Conservation (phyloP, 1,139 yeast species). For the Schwanniomyces etchellsii region DNA sequence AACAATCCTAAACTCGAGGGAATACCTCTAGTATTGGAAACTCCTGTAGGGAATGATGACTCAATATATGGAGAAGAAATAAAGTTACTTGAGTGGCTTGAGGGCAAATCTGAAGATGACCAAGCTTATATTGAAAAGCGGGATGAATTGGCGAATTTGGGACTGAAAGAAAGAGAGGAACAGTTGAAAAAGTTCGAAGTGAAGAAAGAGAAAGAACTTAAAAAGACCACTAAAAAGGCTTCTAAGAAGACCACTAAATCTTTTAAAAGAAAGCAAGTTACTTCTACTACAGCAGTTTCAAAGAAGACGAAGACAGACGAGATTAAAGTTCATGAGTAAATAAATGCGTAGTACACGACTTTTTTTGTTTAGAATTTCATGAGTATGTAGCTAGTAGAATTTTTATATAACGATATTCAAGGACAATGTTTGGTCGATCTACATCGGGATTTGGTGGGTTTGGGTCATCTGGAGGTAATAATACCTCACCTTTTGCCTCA, state of each 20-base stretch:
- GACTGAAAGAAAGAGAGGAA: constrained; percentile 53
- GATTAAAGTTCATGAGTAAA: too few species aligned
- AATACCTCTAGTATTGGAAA: constrained; percentile 84
- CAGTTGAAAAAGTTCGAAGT: constrained; percentile 38
- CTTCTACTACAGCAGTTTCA: neutral
- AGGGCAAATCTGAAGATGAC: constrained; percentile 50
- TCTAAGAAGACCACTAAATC: constrained; percentile 9
- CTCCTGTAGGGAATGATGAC: constrained; percentile 67
- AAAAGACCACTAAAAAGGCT: constrained; percentile 8
- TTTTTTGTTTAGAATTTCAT: too few species aligned
- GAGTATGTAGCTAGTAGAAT: too few species aligned
- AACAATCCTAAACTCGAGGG: constrained; percentile 56
- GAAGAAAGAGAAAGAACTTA: constrained; percentile 16
- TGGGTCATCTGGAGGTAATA: constrained; percentile 31
- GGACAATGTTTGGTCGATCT: constrained; percentile 42
- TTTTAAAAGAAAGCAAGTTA: neutral
- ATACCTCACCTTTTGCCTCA: constrained; percentile 31
- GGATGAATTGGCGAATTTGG: constrained; percentile 46
- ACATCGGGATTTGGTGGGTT: constrained; percentile 61
- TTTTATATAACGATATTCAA: neutral
- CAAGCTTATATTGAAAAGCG: constrained; percentile 46
- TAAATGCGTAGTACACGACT: too few species aligned
- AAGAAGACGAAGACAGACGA: constrained; percentile 1
- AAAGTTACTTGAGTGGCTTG: constrained; percentile 65
- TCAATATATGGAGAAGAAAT: constrained; percentile 76